phyloP scores from a whole-genome alignment of 495 filamentous ascomycete genomes.

The Penicillium antarcticum region DNA sequence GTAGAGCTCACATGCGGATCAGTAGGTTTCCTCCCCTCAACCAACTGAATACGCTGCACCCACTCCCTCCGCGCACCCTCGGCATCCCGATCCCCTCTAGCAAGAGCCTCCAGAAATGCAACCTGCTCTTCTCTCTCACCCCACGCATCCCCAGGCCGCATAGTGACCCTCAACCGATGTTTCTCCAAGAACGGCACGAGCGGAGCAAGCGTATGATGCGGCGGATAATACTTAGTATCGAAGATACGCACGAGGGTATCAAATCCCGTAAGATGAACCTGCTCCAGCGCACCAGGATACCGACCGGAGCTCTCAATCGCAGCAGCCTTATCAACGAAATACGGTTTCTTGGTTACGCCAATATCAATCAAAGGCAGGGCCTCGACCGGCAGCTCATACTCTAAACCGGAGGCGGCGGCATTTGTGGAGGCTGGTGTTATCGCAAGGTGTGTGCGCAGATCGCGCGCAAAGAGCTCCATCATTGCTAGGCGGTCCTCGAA shows the following conservation, averaged over 20 bases:
- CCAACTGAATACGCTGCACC: constrained; percentile 67
- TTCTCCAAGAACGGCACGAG: constrained; percentile 66
- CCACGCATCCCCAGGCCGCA: constrained; percentile 67
- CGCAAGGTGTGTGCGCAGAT: constrained; percentile 44
- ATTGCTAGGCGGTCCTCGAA: constrained; percentile 82
- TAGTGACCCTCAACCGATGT: constrained; percentile 68
- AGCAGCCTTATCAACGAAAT: constrained; percentile 80
- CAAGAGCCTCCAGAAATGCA: constrained; percentile 52
- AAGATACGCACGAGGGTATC: constrained; percentile 87
- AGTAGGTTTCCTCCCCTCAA: constrained; percentile 54
- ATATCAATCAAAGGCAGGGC: constrained; percentile 61
- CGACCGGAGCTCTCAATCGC: constrained; percentile 56
- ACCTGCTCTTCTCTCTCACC: constrained; percentile 57
- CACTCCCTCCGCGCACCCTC: constrained; percentile 64
- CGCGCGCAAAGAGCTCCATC: constrained; percentile 78
- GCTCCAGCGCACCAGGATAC: constrained; percentile 49
- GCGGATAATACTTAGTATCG: constrained; percentile 78
- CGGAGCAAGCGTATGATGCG: constrained; percentile 47
- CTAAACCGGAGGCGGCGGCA: background rate
- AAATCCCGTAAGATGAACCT: constrained; percentile 80
- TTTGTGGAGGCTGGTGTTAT: constrained; percentile 1
- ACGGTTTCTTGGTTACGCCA: constrained; percentile 75
- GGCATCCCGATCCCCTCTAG: constrained; percentile 45
- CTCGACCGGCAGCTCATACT: constrained; percentile 5
- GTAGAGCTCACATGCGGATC: constrained; percentile 74